Evolutionary conservation across 1,284 basidiomycete species (phyloP).

Genomic region (Malassezia pachydermatis): DNA sequence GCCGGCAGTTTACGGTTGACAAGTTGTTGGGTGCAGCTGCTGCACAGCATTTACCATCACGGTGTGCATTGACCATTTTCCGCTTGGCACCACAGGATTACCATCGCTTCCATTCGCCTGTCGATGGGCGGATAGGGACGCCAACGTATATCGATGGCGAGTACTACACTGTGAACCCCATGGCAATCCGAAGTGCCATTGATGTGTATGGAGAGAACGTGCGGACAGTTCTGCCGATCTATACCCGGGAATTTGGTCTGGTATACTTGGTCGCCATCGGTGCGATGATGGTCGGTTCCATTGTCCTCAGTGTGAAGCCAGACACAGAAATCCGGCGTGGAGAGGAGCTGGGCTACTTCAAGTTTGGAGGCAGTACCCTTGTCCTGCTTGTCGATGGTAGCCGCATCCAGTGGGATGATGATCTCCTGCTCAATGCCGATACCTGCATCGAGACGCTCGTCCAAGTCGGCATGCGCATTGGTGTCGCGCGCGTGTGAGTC

Average conservation of each 20-base stretch:
- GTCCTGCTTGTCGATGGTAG: slow-evolving; percentile 19
- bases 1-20: slow-evolving; percentile 74
- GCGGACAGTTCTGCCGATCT: slow-evolving; percentile 50
- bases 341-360: slow-evolving; percentile 65
- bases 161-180: slow-evolving; percentile 56
- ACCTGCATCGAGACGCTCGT: slow-evolving; percentile 62
- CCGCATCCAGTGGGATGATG: slow-evolving; percentile 72
- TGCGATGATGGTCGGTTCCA: slow-evolving; percentile 56
- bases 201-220: slow-evolving; percentile 92
- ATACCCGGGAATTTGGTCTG: slow-evolving; percentile 35
- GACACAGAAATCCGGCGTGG: slow-evolving; percentile 69
- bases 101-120: slow-evolving; percentile 87
- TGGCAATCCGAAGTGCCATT: slow-evolving; percentile 65
- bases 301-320: slow-evolving; percentile 71
- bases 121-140: slow-evolving; percentile 60
- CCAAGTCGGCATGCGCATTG: slow-evolving; percentile 52
- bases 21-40: slow-evolving; percentile 61
- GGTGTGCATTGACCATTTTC: slow-evolving; percentile 62
- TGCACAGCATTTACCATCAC: slow-evolving; percentile 44
- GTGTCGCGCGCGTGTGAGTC: slow-evolving; percentile 4
- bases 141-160: slow-evolving; percentile 51
- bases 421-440: slow-evolving; percentile 64
- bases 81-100: slow-evolving; percentile 75
- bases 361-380: slow-evolving; percentile 44
- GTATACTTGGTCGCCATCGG: slow-evolving; percentile 43